Evolutionary conservation across 2,329 filamentous ascomycete species (phyloP).

Genomic region (Venturia carpophila): DNA sequence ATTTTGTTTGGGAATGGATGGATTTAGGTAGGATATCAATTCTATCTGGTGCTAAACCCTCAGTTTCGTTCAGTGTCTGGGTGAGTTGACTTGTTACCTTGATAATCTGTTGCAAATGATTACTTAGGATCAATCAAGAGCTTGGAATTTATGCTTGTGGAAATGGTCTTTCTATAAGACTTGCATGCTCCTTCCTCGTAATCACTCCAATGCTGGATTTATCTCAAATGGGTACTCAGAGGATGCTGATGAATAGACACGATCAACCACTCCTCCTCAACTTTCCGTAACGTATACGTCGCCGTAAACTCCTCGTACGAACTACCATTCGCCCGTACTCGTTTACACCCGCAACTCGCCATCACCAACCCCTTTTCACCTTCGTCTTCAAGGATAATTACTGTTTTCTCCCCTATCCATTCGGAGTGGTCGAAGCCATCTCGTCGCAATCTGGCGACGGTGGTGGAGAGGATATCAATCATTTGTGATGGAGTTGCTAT

Average conservation of each 20-base stretch:
- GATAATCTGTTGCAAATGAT: too few relatives aligned
- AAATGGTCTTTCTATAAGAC: background rate
- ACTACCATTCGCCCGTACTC: background rate
- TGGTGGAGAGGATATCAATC: background rate
- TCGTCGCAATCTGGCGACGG: background rate
- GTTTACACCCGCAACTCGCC: slow-evolving; percentile 4
- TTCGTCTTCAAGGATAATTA: slow-evolving; percentile 1
- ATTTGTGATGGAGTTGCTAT: background rate
- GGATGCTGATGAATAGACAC: slow-evolving; percentile 14
- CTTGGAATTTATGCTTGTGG: background rate
- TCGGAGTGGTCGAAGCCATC: slow-evolving; percentile 14
- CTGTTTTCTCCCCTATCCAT: slow-evolving; percentile 5
- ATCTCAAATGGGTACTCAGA: background rate
- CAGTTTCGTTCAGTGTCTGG: background rate
- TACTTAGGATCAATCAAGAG: background rate
- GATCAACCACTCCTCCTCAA: slow-evolving; percentile 7
- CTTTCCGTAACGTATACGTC: slow-evolving; percentile 11
- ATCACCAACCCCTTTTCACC: background rate
- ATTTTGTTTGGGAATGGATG: background rate
- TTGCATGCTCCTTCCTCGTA: too few relatives aligned
- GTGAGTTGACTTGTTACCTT: background rate
- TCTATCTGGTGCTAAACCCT: background rate
- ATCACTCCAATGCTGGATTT: too few relatives aligned
- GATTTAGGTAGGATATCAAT: slow-evolving; percentile 9
- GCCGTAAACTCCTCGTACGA: slow-evolving; percentile 6